Evolutionary conservation across 2,329 filamentous ascomycete species (phyloP), one percentile per base, ranked within the genome.

Genomic region (Dactylella cylindrospora): DNA sequence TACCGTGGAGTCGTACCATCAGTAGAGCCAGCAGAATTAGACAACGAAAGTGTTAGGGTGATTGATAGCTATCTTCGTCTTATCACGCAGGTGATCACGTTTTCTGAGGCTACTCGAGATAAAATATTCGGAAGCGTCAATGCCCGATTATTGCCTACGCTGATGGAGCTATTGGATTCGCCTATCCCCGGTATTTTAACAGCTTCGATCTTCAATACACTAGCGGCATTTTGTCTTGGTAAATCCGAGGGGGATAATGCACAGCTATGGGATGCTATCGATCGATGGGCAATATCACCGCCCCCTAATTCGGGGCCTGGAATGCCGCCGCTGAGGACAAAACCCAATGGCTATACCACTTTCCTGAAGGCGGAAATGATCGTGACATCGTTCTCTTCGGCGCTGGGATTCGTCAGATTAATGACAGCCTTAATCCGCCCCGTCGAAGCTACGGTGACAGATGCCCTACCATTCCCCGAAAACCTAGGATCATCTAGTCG

Each of bases 31-130:
- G 83, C 88, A 61, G 90, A 95, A 71, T 78, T 80, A 22, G 91
- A 96, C 70, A 88, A 90, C 3, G 94, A 98, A 72, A 94, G 88
- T 32, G 84, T 86, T n/a, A 87, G 95, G 74, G 96, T 98, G 88
- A 78, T 98, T 22, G 90, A 96, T 70, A 91, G 89, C 68, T 97
- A 97, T 71, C 78, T 98, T 46, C 84, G 91, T 23, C 79, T 98
- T 3, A 86, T 95, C 68, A 83, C 88, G 2, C 89, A 94, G 72
- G 77, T 98, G 7, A 84, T 85, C 64, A 78, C 80, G 17, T 83
- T 91, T 70, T 95, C 88, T 69, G 77, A 80, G 57, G 76, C 78
- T 15, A 86, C 89, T 1, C 81, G 91, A 43, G 75, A 80, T 26
- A 95, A 85, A 77, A 78, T 97, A 59, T 75, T 94, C 17, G 79